Base-by-base conservation (phyloP, 2,329 filamentous ascomycete genomes). In the Pseudopyricularia cyperi region DNA sequence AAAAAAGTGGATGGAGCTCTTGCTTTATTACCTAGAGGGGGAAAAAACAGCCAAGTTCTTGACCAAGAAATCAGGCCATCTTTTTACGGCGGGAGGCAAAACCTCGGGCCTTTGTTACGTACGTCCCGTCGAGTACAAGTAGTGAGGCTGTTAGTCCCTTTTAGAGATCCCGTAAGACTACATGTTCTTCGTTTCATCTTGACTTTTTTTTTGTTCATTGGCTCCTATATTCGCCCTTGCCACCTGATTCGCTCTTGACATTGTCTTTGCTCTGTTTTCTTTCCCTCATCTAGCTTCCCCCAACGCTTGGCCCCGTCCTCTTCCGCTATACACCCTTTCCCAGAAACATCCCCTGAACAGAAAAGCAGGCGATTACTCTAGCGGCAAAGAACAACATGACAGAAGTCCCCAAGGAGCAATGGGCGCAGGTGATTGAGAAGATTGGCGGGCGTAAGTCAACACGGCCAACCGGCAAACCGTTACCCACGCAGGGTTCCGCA, bases 381-480 rank as follows among this genome's bases (percentile, higher is more conserved):
- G 28, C 46, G 48, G 7, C 28, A 15, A 8, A 15, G 8, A 19
- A 37, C 17, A 50, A n/a, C 14, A 76, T 76, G 72, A 62, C 72
- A 52, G 55, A 63, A 51, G 79, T 96, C 63, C 91, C 91, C 54
- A 79, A 76, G 50, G 83, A 83, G 68, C 91, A 97, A 75, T 94
- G 85, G 88, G 91, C 91, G 50, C 87, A 93, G 70, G 87, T 97
- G 60, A 76, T 93, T 61, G 87, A 95, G 70, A 79, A 89, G 75
- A 83, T 77, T 53, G 89, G 87, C 59, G 83, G 82, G 52, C 79
- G 83, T 74, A 73, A 63, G 78, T 72, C 37, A 66, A n/a, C 59
- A 64, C 26, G 15, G 12, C 35, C 42, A 17, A 42, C 7, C 12
- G 19, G 46, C 24, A 17, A 12, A 44, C 37, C 22, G 17, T 14